Conservation (phyloP, 805 yeast species). For the Barnettozyma salicaria region DNA sequence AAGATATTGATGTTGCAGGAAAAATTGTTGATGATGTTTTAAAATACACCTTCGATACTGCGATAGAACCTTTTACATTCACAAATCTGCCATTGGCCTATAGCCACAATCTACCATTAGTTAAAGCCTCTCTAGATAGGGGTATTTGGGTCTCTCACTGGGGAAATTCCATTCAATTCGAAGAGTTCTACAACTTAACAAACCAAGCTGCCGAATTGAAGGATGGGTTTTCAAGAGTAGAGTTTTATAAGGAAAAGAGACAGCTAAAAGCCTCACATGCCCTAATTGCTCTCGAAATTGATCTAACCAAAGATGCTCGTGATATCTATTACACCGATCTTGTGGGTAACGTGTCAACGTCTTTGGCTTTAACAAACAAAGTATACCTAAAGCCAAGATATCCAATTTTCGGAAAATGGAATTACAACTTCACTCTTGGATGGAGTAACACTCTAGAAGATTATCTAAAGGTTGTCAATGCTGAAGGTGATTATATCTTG, state of each 20-base stretch:
- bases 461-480: conserved; percentile 39
- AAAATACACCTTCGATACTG: conserved; percentile 49
- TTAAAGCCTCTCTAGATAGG: conserved; percentile 58
- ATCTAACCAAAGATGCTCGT: conserved; percentile 43
- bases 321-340: conserved; percentile 80
- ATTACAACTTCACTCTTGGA: conserved; percentile 92
- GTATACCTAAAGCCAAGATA: conserved; percentile 75
- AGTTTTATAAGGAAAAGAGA: conserved; percentile 56
- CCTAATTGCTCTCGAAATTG: conserved; percentile 53
- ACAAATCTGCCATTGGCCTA: conserved; percentile 52
- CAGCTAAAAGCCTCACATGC: conserved; percentile 51
- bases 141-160: conserved; percentile 87
- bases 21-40: conserved; percentile 36
- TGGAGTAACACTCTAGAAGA: conserved; percentile 63
- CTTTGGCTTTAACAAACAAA: conserved; percentile 33
- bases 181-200: conserved; percentile 77
- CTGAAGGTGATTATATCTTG: conserved; percentile 42
- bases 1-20: conserved; percentile 31
- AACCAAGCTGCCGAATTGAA: conserved; percentile 69
- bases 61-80: conserved; percentile 40
- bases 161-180: conserved; percentile 65
- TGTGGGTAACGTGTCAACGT: conserved; percentile 90
- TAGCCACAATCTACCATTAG: conserved; percentile 60
- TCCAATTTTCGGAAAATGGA: conserved; percentile 97
- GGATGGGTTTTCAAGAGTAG: conserved; percentile 73